A percentile compares a stretch with the other conserved stretches of the same genome.
phyloP scores from a whole-genome alignment of 176 grass and related monocot species.

The Areca catechu region DNA sequence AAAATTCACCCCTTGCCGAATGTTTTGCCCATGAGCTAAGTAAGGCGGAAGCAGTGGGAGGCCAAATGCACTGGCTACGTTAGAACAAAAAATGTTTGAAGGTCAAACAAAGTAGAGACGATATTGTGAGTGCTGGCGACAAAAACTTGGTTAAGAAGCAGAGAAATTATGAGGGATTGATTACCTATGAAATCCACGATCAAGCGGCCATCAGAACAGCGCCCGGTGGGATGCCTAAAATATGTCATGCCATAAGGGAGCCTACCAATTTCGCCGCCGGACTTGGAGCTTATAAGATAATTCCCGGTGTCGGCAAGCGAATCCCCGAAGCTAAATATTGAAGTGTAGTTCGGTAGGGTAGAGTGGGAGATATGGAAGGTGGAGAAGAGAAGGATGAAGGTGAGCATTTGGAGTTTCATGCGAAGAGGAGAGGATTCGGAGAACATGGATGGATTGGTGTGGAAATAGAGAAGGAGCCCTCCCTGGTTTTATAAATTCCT shows the following conservation, averaged over 20 bases:
- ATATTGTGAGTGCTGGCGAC: too few species aligned
- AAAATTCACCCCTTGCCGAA: conserved; percentile 27
- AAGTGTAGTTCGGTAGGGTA: background rate
- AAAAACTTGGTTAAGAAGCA: too few species aligned
- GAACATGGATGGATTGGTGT: too few species aligned
- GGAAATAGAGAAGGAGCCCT: too few species aligned
- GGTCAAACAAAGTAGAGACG: background rate
- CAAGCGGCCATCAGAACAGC: conserved; percentile 34
- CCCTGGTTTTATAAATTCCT: too few species aligned
- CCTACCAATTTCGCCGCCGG: background rate
- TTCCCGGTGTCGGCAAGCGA: conserved; percentile 39
- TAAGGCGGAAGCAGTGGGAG: conserved; percentile 32
- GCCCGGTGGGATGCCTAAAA: conserved; percentile 31
- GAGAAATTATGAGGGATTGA: background rate
- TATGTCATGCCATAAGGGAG: conserved; percentile 33
- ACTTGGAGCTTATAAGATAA: conserved; percentile 17
- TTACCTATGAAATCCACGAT: conserved; percentile 42
- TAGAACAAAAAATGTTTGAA: background rate
- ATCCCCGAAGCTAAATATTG: conserved; percentile 45
- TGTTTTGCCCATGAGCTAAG: conserved; percentile 19
- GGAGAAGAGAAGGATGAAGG: background rate
- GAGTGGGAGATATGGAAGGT: background rate
- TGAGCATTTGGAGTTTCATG: too few species aligned
- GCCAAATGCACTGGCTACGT: conserved; percentile 30
- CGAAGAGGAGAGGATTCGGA: too few species aligned